Conservation (phyloP, 805 yeast genomes). For the Hanseniaspora guilliermondii region DNA sequence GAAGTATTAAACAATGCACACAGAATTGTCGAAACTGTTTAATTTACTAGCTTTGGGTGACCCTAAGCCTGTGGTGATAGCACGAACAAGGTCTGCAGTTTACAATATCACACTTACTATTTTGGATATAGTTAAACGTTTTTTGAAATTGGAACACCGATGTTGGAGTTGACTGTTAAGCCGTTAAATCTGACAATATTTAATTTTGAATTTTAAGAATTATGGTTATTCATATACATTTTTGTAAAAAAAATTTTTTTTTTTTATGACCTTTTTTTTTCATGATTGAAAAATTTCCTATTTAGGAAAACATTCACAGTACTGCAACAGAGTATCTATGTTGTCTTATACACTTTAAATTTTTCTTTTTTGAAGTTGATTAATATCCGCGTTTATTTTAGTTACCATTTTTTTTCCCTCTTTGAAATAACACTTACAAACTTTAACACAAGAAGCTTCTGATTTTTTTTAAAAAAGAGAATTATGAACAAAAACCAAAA, state of each 20-base stretch:
- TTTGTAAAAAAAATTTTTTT: too few relatives aligned
- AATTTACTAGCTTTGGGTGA: not conserved
- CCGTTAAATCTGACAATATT: too few relatives aligned
- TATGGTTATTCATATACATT: too few relatives aligned
- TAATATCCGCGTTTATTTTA: not conserved
- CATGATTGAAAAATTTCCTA: not conserved
- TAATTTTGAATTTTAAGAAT: too few relatives aligned
- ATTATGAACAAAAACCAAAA: not conserved
- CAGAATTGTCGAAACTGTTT: conserved; percentile 57
- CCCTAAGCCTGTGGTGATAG: too few relatives aligned
- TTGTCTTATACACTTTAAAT: not conserved
- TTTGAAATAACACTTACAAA: not conserved
- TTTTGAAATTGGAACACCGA: too few relatives aligned
- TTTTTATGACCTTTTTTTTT: not conserved
- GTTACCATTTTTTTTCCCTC: not conserved
- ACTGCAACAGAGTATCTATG: not conserved
- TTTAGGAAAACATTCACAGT: not conserved
- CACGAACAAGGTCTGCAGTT: too few relatives aligned
- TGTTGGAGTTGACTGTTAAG: too few relatives aligned
- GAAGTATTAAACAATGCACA: conserved; percentile 80
- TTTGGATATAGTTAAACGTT: too few relatives aligned
- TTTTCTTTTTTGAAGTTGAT: not conserved
- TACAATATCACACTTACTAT: too few relatives aligned
- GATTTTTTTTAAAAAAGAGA: not conserved
- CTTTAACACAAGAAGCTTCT: not conserved